Base-by-base conservation (phyloP, 495 filamentous ascomycete species). In the Talaromyces liani region DNA sequence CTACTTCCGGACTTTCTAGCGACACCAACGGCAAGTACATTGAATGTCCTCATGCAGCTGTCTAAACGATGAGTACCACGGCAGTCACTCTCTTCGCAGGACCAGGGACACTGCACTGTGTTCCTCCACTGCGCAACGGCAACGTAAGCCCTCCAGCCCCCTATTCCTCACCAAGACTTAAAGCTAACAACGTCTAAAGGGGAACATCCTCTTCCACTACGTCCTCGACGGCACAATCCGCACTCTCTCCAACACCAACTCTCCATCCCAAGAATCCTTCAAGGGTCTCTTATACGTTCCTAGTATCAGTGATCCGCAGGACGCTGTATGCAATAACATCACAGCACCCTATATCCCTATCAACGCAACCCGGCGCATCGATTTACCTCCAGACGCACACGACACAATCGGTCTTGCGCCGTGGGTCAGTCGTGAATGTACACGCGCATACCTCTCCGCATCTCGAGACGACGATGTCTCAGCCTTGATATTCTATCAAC, bases 221-320 rank as follows among this genome's bases (percentile, higher is more conserved):
- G 78, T 79, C 51, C 71, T 88, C 49, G 69, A 82, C 25, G 77
- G 77, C 62, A 85, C 85, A 62, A 81, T 93, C 34, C 89, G 84
- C 24, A 92, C 89, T 1, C 79, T 96, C 12, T 89, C 90, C 4
- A 81, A 80, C 60, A 85, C 83, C 60, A 80, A 80, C 63, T 75
- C 84, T 45, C 75, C 80, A 18, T 70, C 77, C 9, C 83, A 81
- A 58, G 84, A 81, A 20, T 73, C 82, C 29, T 80, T 91, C 54
- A 75, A 83, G 61, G 93, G 93, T 41, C 80, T 97, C 3, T 78
- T 97, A 39, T 97, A 92, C 67, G 89, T 96, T 20, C 93, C 93
- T 20, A 67, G 73, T 5, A 49, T 64, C 1, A 67, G 73, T 56
- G 82, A 87, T 63, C 27, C 27, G 1, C 27, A 27, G 27, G 27